Evolutionary conservation across 768 basidiomycete genomes (phyloP).

Genomic region (Lactifluus subvellereus): DNA sequence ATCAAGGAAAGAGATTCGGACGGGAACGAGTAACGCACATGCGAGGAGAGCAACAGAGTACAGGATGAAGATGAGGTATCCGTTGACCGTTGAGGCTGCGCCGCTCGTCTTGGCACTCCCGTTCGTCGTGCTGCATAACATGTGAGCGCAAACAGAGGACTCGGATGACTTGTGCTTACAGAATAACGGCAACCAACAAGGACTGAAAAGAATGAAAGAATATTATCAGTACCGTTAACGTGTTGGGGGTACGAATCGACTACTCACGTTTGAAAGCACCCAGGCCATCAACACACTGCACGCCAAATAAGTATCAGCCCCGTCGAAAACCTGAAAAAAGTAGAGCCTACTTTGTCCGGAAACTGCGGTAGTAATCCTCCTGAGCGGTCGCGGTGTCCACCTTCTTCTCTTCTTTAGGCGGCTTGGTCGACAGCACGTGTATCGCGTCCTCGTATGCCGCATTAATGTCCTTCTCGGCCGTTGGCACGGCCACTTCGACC

Average conservation of each 20-base stretch:
- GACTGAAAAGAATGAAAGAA: constrained; percentile 35
- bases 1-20: background rate
- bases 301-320: constrained; percentile 22
- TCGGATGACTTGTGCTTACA: constrained; percentile 39
- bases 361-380: constrained; percentile 84
- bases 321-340: constrained; percentile 16
- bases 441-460: constrained; percentile 89
- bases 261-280: constrained; percentile 79
- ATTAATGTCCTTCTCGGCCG: constrained; percentile 84
- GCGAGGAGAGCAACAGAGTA: constrained; percentile 87
- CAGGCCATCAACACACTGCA: constrained; percentile 72
- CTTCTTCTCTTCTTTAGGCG: constrained; percentile 63
- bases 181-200: constrained; percentile 67
- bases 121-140: constrained; percentile 38
- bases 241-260: background rate
- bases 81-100: constrained; percentile 56
- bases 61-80: constrained; percentile 85
- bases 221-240: constrained; percentile 7
- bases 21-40: constrained; percentile 47
- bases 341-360: constrained; percentile 71
- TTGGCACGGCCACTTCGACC: constrained; percentile 82
- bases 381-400: constrained; percentile 57
- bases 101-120: constrained; percentile 43
- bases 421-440: constrained; percentile 69
- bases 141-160: background rate